Evolutionary conservation across 1,284 basidiomycete genomes (phyloP), one percentile per base, ranked within the genome.

Genomic region (Malassezia pachydermatis): DNA sequence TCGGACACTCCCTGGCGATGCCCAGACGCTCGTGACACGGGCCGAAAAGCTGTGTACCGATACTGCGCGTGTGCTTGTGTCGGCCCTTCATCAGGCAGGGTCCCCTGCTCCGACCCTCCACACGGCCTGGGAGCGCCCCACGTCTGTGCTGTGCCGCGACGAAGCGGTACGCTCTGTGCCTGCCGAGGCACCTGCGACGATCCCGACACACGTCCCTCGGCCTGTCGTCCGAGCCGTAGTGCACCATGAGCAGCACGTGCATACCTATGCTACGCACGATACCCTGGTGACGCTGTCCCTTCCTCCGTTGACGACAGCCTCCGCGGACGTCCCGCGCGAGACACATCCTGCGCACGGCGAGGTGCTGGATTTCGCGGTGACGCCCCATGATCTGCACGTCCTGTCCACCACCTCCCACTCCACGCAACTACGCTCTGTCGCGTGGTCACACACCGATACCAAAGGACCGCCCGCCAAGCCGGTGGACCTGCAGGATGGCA

Each of bases 1-100:
- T 5, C 38, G 27, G 8, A 30, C 38, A 14, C 39, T 51, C 17
- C 49, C 49, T 10, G 49, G 49, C 33, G 43, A 51, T 20, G 43
- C 29, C 8, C 20, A 13, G 10, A 20, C 44, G 29, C 32, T 51
- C 1, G 19, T 13, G 1, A 16, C 11, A 20, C 49, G 38, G 16
- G 20, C 46, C 8, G 33, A n/a, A 5, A 9, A 29, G 7, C n/a
- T 41, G 0, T 32, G 29, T 11, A 25, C 17, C 10, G 17, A 13
- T 5, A 11, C 37, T 9, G 49, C 36, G 1, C 6, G 10, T 32
- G 23, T 51, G n/a, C 17, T 51, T 3, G 13, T 17, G 22, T 34
- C 11, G 2, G 42, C 43, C 11, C 37, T 51, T 13, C 29, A 13
- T 5, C 39, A 23, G 6, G 11, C 22, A 4, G n/a, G n/a, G n/a